Evolutionary conservation across 1,284 basidiomycete genomes (phyloP).

Genomic region (Rhodotorula mucilaginosa): DNA sequence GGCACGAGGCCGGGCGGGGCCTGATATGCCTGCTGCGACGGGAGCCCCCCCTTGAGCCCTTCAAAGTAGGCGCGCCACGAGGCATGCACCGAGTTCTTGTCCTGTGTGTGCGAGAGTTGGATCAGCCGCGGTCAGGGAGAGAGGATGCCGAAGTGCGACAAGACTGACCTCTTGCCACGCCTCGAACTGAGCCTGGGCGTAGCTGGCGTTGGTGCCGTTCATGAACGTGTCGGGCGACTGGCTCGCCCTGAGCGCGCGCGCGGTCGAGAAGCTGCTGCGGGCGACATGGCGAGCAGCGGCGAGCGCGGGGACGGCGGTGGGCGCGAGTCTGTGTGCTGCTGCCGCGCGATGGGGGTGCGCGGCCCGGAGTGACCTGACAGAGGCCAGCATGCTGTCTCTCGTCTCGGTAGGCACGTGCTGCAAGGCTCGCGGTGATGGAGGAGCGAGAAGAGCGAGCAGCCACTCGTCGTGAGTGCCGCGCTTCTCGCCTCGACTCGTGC

Average conservation of each 20-base stretch:
- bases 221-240: conserved; percentile 13
- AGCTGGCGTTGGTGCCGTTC: conserved; percentile 12
- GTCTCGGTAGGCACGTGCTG: no score
- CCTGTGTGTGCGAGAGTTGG: conserved; percentile 14
- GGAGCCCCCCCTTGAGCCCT: conserved; percentile 84
- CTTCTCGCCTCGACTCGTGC: no score
- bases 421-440: background rate
- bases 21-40: conserved; percentile 78
- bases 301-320: background rate
- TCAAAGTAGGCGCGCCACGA: conserved; percentile 96
- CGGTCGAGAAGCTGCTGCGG: background rate
- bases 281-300: background rate
- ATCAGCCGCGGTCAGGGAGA: background rate
- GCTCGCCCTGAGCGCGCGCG: background rate
- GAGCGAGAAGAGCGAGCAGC: background rate
- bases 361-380: background rate
- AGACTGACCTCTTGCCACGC: conserved; percentile 5
- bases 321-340: no score
- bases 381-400: background rate
- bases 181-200: conserved; percentile 11
- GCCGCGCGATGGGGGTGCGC: background rate
- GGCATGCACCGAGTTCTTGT: conserved; percentile 86
- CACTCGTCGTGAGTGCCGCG: no score
- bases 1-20: conserved; percentile 56
- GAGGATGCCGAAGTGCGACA: background rate